Evolutionary conservation across 352 stramenopile species (phyloP).

Genomic region (Globisporangium iwayamae): DNA sequence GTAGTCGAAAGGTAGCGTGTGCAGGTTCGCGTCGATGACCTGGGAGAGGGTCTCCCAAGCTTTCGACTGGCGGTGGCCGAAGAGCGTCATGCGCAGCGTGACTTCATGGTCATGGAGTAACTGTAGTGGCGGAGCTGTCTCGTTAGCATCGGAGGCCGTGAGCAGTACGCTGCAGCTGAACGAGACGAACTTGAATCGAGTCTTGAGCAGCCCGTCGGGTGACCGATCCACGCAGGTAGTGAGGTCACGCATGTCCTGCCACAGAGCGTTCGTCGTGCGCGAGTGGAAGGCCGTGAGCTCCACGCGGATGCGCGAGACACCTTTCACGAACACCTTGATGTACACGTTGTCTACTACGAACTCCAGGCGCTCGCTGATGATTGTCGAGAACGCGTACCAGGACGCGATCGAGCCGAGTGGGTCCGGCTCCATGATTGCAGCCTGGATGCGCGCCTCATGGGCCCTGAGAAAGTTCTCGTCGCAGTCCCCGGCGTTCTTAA

Average conservation of each 20-base stretch:
- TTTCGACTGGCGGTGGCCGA: constrained; percentile 41
- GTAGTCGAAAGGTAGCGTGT: constrained; percentile 41
- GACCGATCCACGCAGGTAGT: constrained; percentile 53
- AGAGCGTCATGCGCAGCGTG: constrained; percentile 47
- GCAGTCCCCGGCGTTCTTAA: constrained; percentile 47
- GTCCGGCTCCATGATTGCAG: constrained; percentile 44
- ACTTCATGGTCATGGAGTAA: constrained; percentile 46
- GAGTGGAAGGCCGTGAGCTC: constrained; percentile 41
- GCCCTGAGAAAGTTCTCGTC: constrained; percentile 34
- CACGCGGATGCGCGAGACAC: constrained; percentile 31
- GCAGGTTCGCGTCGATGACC: constrained; percentile 57
- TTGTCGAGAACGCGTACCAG: constrained; percentile 51
- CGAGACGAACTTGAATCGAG: constrained; percentile 61
- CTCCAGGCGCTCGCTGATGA: constrained; percentile 50
- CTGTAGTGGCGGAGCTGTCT: constrained; percentile 12
- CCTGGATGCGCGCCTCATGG: constrained; percentile 27
- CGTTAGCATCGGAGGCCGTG: constrained; percentile 7
- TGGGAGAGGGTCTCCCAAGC: constrained; percentile 49
- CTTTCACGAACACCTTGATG: constrained; percentile 46
- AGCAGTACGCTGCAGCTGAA: constrained; percentile 43
- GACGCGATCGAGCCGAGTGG: constrained; percentile 59
- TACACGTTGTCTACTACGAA: constrained; percentile 46
- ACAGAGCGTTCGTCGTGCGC: constrained; percentile 58
- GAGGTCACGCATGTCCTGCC: constrained; percentile 64
- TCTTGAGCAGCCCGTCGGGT: constrained; percentile 58